These are phyloP conservation scores for Cephalotrichum gorgonifer DNA, from an alignment of 2,329 filamentous ascomycete genomes.

Conservation along the genomic window DNA sequence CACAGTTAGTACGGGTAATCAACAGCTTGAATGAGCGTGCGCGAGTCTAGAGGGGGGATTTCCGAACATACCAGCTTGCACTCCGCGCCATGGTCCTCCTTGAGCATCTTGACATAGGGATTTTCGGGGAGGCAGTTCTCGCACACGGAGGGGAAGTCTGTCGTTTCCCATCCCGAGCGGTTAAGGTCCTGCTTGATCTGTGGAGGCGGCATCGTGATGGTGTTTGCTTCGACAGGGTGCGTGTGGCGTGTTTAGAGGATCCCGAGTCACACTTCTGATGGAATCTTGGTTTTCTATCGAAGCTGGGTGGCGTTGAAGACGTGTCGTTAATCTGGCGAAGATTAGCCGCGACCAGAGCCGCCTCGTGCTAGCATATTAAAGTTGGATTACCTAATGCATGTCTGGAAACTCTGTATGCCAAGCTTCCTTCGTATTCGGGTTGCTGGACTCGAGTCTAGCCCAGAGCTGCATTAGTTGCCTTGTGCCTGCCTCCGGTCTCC, in stretches of 20 bases:
- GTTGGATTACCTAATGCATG: neutral
- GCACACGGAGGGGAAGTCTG: constrained; percentile 79
- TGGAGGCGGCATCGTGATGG: constrained; percentile 52
- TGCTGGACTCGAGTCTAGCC: no score
- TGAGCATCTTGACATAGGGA: constrained; percentile 97
- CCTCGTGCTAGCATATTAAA: no score
- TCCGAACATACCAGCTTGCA: constrained; percentile 50
- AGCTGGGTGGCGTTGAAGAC: neutral
- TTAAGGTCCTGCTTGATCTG: constrained; percentile 97
- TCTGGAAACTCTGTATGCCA: no score
- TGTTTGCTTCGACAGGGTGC: neutral
- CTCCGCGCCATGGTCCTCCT: constrained; percentile 87
- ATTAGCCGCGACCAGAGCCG: no score
- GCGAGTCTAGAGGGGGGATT: neutral
- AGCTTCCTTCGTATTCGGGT: neutral
- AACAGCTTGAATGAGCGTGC: neutral
- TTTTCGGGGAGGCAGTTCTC: constrained; percentile 94
- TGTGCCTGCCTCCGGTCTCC: no score
- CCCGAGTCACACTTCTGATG: neutral
- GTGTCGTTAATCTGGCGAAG: neutral
- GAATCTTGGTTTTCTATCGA: neutral
- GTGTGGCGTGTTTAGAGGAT: neutral
- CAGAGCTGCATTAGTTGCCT: no score
- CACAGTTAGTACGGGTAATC: constrained; percentile 10
- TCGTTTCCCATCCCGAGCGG: constrained; percentile 90